A percentile compares a stretch with the other conserved stretches of the same genome.
These are phyloP conservation scores for Trametes gibbosa DNA, from an alignment of 768 basidiomycete species.

Conservation along the genomic window DNA sequence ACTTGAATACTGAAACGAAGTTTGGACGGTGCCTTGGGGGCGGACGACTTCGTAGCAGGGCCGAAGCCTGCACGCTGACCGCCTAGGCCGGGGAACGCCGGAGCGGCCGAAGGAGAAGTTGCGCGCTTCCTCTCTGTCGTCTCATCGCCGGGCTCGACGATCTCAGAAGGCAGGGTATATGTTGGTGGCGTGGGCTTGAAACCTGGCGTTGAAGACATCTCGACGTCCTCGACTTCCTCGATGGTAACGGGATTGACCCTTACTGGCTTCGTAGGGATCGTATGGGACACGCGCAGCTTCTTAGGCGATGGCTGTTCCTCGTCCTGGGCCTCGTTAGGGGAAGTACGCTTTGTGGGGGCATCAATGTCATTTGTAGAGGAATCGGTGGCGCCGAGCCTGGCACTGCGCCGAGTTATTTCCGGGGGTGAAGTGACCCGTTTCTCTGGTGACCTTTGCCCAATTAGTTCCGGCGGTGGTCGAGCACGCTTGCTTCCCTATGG, in stretches of 20 bases:
- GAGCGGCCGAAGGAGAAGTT: slow-evolving; percentile 15
- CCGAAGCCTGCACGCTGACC: background rate
- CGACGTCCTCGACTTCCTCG: slow-evolving; percentile 36
- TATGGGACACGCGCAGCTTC: slow-evolving; percentile 42
- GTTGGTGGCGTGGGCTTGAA: slow-evolving; percentile 7
- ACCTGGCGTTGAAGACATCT: slow-evolving; percentile 25
- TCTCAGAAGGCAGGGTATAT: slow-evolving; percentile 34
- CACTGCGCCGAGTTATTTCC: slow-evolving; percentile 16
- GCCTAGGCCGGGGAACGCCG: slow-evolving; percentile 7
- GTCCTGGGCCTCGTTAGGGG: slow-evolving; percentile 39
- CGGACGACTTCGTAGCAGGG: slow-evolving; percentile 41
- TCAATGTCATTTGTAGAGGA: slow-evolving; percentile 11
- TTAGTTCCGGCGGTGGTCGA: slow-evolving; percentile 59
- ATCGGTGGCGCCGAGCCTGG: slow-evolving; percentile 23
- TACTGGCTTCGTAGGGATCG: background rate
- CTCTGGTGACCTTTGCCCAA: slow-evolving; percentile 32
- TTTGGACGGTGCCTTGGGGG: slow-evolving; percentile 77
- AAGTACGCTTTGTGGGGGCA: slow-evolving; percentile 11
- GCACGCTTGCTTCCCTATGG: slow-evolving; percentile 74
- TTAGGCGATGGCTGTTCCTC: slow-evolving; percentile 42
- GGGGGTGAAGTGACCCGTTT: slow-evolving; percentile 13
- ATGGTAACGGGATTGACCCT: slow-evolving; percentile 17
- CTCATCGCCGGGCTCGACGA: slow-evolving; percentile 37
- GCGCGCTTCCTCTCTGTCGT: slow-evolving; percentile 11
- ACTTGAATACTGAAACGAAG: slow-evolving; percentile 69